Base-by-base conservation (phyloP, 768 basidiomycete genomes). In the Mycena pura region DNA sequence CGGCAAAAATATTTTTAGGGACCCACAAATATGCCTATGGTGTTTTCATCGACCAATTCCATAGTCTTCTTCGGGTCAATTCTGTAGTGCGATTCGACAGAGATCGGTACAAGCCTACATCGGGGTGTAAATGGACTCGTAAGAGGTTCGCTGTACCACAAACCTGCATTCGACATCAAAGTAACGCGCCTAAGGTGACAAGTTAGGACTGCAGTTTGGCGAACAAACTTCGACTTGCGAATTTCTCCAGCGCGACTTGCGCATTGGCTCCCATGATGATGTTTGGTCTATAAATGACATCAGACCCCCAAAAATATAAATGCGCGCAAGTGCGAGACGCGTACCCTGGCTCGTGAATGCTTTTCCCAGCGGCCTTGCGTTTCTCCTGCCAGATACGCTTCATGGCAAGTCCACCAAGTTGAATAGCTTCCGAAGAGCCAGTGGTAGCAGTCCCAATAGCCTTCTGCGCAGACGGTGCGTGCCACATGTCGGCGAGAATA, bases 311-410 rank as follows among this genome's bases (percentile, higher is more conserved):
- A 40, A 39, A 32, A 21, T 10, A 15, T 44, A 50, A 52, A 5
- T 27, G 40, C 15, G 19, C 19, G 57, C n/a, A 32, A 19, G 24
- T n/a, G 14, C 41, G n/a, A n/a, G n/a, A n/a, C 21, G 68, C 76
- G 40, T 69, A 81, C 89, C 90, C 89, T 69, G 96, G 88, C 53
- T 91, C 85, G 66, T 94, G 92, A 34, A 91, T 88, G 73, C 82
- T 85, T 68, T 87, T 84, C 38, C 86, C 84, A 13, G 84, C 83
- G 19, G 83, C 83, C 67, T 89, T 90, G 41, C 88, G 86, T 24
- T 79, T 81, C 24, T 80, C 79, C 77, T 86, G 89, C 90, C 90
- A 91, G 9, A 83, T 78, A 63, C 83, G 84, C 63, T 91, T 92
- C 82, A 90, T 83, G 5, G 90, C 89, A 10, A 92, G 78, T 14